These are phyloP conservation scores for Balakata baccata DNA, from an alignment of 345 rosid species.

Conservation along the genomic window DNA sequence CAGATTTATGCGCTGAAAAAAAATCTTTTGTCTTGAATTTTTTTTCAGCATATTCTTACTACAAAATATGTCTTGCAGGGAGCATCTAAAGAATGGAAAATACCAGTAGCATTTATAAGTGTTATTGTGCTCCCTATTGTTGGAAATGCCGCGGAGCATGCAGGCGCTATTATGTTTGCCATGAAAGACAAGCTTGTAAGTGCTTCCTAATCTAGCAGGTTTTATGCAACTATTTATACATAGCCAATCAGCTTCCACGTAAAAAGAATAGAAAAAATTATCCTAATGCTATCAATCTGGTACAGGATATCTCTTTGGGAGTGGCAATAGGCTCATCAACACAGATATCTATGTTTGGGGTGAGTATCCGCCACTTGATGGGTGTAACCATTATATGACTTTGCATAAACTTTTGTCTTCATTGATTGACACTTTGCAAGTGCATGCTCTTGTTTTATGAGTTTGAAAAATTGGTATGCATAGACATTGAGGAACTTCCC, in stretches of 20 bases:
- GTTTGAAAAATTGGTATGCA: neutral
- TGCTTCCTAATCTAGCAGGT: neutral
- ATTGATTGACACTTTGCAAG: neutral
- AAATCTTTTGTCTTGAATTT: neutral
- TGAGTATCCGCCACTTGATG: conserved; percentile 1
- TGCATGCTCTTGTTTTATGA: neutral
- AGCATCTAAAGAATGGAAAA: conserved; percentile 41
- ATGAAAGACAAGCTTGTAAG: conserved; percentile 58
- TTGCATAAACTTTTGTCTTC: neutral
- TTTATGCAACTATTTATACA: neutral
- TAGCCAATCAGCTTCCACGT: neutral
- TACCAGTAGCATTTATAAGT: conserved; percentile 47
- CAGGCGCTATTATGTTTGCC: conserved; percentile 51
- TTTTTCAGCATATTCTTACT: neutral
- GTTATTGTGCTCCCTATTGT: conserved; percentile 51
- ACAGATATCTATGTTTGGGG: conserved; percentile 54
- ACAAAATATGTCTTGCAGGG: conserved; percentile 28
- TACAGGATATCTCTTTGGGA: conserved; percentile 46
- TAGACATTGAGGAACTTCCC: neutral
- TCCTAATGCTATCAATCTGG: neutral
- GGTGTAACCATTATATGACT: neutral
- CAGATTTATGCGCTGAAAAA: neutral
- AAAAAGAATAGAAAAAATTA: neutral
- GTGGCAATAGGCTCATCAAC: conserved; percentile 61
- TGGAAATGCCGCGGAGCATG: conserved; percentile 61